Base-by-base conservation (phyloP, 805 yeast species). In the Yarrowia phangngaensis region DNA sequence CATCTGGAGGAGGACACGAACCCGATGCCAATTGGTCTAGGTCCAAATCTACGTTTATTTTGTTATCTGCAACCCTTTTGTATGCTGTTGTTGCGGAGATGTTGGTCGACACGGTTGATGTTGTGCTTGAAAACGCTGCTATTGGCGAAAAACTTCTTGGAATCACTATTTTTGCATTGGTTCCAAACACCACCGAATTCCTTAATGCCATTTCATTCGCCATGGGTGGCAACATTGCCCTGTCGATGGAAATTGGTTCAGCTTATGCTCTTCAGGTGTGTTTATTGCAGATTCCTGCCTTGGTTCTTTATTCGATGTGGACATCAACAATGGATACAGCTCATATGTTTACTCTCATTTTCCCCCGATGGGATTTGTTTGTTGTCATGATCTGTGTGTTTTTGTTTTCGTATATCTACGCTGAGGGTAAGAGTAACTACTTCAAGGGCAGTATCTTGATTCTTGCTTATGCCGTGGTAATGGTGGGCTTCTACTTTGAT, bases 241-340 rank as follows among this genome's bases (percentile, higher is more conserved):
- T 92, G 35, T 85, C 95, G 2, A 85, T 92, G 95, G 98, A 92
- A 63, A 92, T 92, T 64, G 98, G 98, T 53, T 81, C 95, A 54
- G 98, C 98, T 0, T 92, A 92, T 63, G 98, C 95, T 0, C 71
- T 92, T 52, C 98, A 92, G 64, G 98, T 92, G 12, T 90, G 95
- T 57, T 70, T 92, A 52, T 72, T 92, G 55, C 98, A 92, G 63
- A 85, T 92, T 36, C 98, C 98, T 0, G 80, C 92, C 2, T 74
- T 92, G 61, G 95, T 88, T 8, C 61, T 90, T 9, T 87, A 76
- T 61, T 82, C 95, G 2, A 73, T 83, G 51, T 70, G 68, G 66
- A 57, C 58, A 20, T 36, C 7, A 32, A 13, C 8, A 13, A 13
- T 45, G 19, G 40, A 45, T 8, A 33, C 31, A 3, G 53, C 64